Percentiles rank a stretch among this genome's conserved stretches.
Evolutionary conservation across 2,329 filamentous ascomycete genomes (phyloP).

Genomic region (Diaporthe sp.): DNA sequence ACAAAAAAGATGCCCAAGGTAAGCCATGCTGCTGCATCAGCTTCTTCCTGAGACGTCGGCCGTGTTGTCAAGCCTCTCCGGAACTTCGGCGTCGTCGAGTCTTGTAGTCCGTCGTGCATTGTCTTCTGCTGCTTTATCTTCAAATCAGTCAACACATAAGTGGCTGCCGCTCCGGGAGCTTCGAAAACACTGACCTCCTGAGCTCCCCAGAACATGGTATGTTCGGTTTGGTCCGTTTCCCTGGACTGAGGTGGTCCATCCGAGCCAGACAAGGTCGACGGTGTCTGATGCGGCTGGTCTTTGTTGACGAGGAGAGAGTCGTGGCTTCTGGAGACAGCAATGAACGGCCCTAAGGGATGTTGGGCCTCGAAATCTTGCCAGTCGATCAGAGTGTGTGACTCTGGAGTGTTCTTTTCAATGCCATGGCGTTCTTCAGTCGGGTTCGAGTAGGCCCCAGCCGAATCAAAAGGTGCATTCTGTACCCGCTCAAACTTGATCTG

Average conservation of each 20-base stretch:
- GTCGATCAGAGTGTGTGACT: no score
- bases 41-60: neutral
- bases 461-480: no score
- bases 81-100: neutral
- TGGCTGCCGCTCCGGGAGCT: no score
- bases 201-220: no score
- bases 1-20: neutral
- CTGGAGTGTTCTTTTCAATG: no score
- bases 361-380: neutral
- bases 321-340: neutral
- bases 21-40: neutral
- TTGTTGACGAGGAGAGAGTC: neutral
- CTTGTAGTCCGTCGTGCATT: neutral
- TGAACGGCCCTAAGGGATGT: neutral
- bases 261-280: no score
- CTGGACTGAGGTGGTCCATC: neutral
- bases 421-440: neutral
- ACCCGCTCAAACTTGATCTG: no score
- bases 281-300: neutral
- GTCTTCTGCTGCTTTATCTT: neutral
- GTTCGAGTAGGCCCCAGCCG: neutral
- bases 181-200: neutral
- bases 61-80: neutral
- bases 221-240: no score
- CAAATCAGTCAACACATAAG: neutral